Percentiles rank a stretch among this genome's conserved stretches.
These are phyloP conservation scores for Chlorella sp. DNA, from an alignment of 139 green algal species.

Conservation along the genomic window DNA sequence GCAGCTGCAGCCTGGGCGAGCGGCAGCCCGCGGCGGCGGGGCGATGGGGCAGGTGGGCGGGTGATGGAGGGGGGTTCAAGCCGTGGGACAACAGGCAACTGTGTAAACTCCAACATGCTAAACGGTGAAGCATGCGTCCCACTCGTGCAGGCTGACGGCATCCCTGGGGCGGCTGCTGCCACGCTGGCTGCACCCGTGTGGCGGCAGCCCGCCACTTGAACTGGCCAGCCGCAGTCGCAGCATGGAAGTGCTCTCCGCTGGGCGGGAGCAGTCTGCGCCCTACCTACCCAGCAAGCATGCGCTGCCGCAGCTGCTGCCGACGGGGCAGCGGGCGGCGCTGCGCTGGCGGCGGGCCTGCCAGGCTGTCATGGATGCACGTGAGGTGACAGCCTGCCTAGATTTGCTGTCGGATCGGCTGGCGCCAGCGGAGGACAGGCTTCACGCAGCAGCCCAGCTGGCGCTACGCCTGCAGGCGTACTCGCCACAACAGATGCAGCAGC, in stretches of 20 bases:
- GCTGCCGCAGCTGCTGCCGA: background rate
- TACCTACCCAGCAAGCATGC: slow-evolving; percentile 4
- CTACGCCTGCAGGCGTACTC: slow-evolving; percentile 18
- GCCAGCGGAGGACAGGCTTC: slow-evolving; percentile 24
- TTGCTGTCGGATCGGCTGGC: slow-evolving; percentile 35
- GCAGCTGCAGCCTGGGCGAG: background rate
- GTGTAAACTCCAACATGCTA: too few species aligned
- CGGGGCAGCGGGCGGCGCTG: background rate
- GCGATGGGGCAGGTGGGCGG: too few species aligned
- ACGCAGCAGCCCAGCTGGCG: slow-evolving; percentile 21
- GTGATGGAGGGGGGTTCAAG: too few species aligned
- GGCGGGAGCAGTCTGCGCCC: background rate
- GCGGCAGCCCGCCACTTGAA: too few species aligned
- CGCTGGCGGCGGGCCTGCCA: slow-evolving; percentile 41
- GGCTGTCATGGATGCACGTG: slow-evolving; percentile 23
- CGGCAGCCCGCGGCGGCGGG: background rate
- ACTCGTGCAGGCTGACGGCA: background rate
- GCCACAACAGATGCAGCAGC: background rate
- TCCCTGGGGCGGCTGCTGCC: background rate
- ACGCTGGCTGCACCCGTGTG: background rate
- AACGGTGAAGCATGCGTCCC: too few species aligned
- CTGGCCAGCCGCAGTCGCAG: background rate
- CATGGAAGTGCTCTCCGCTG: background rate
- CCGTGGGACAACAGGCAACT: too few species aligned
- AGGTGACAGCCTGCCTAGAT: slow-evolving; percentile 21